A percentile compares a stretch with the other conserved stretches of the same genome.
phyloP scores from a whole-genome alignment of 2,329 filamentous ascomycete species.

The Fusarium pseudoanthophilum region DNA sequence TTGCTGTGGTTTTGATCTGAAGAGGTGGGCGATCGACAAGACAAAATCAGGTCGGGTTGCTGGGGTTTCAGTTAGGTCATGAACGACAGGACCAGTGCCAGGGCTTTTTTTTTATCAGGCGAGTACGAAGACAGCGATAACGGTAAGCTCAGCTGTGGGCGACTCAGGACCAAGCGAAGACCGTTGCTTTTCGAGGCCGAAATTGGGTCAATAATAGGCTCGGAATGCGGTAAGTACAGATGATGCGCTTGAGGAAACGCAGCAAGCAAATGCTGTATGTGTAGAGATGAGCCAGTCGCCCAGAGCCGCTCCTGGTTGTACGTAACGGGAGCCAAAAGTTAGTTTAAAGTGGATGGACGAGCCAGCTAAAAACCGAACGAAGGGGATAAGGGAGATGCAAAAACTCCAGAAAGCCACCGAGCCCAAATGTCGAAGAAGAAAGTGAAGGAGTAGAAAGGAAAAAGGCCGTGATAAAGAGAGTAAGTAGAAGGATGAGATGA shows the following conservation, averaged over 20 bases:
- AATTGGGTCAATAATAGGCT: constrained; percentile 12
- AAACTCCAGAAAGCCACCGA: constrained; percentile 34
- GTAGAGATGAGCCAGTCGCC: constrained; percentile 39
- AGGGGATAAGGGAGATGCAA: constrained; percentile 10
- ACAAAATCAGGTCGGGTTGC: constrained; percentile 32
- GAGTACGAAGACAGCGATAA: constrained; percentile 25
- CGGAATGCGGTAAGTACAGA: constrained; percentile 18
- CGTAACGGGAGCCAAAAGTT: constrained; percentile 37
- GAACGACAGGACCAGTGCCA: constrained; percentile 25
- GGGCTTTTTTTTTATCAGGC: constrained; percentile 29
- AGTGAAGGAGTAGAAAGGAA: constrained; percentile 5
- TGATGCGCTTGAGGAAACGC: constrained; percentile 33
- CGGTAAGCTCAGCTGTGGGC: constrained; percentile 12
- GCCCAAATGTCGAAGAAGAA: constrained; percentile 26
- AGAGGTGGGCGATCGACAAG: constrained; percentile 25
- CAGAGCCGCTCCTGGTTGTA: constrained; percentile 32
- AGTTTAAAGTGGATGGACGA: constrained; percentile 22
- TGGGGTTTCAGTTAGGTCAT: constrained; percentile 39
- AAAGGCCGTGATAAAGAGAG: constrained; percentile 4
- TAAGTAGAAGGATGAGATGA: constrained; percentile 24
- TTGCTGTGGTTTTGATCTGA: constrained; percentile 23
- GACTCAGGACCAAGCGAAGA: constrained; percentile 32
- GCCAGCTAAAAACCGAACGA: constrained; percentile 9
- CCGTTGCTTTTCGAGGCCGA: constrained; percentile 17
- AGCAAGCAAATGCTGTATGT: constrained; percentile 6